Percentiles rank a stretch among this genome's conserved stretches.
phyloP scores from a whole-genome alignment of 1,139 yeast genomes.

The Geotrichum candidum region DNA sequence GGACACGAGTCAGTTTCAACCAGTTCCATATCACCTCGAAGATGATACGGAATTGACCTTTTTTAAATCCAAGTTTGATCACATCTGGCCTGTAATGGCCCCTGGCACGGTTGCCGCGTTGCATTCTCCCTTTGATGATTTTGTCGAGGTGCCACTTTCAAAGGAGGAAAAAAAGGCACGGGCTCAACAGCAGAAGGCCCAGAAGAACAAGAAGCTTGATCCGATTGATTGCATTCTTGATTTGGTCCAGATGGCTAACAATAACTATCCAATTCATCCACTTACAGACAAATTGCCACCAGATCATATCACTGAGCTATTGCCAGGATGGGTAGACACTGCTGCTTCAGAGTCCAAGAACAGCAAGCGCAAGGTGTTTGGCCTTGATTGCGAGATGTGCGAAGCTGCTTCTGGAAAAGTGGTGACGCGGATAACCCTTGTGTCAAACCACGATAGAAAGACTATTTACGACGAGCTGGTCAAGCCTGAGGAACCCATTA shows the following conservation, averaged over 20 bases:
- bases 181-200: conserved; percentile 18
- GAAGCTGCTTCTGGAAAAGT: conserved; percentile 55
- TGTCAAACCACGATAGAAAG: conserved; percentile 51
- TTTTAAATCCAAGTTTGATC: conserved; percentile 39
- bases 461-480: conserved; percentile 68
- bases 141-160: conserved; percentile 51
- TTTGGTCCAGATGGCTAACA: conserved; percentile 41
- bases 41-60: conserved; percentile 34
- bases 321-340: conserved; percentile 56
- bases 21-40: conserved; percentile 21
- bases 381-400: conserved; percentile 94
- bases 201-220: conserved; percentile 29
- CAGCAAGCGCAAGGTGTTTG: conserved; percentile 58
- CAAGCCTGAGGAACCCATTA: conserved; percentile 65
- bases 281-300: conserved; percentile 26
- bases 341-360: conserved; percentile 16
- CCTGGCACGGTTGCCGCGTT: conserved; percentile 62
- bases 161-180: conserved; percentile 44
- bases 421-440: conserved; percentile 69
- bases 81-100: conserved; percentile 42
- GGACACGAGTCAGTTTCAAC: conserved; percentile 18
- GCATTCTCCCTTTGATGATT: conserved; percentile 39
- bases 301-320: conserved; percentile 18
- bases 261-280: conserved; percentile 59
- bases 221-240: conserved; percentile 51